phyloP scores from a whole-genome alignment of 2,329 filamentous ascomycete genomes.

The Dryadomyces sulphureus region DNA sequence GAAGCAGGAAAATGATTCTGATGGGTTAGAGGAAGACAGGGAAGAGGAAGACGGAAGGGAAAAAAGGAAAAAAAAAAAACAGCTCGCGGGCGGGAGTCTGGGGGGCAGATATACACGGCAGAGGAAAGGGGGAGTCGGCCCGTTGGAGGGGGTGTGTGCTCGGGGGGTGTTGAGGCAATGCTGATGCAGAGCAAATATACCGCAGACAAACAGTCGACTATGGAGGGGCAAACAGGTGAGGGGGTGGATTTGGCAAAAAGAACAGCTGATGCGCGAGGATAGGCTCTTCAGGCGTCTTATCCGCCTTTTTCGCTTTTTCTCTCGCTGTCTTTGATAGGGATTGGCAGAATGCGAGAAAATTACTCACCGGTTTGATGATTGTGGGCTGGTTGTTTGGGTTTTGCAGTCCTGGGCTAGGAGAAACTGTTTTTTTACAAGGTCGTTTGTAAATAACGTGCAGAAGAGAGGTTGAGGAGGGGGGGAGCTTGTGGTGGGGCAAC shows the following conservation, averaged over 20 bases:
- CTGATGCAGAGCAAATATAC: slow-evolving; percentile 6
- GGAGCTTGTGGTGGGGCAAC: neutral
- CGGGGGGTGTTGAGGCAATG: no score
- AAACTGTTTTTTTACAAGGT: neutral
- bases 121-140: neutral
- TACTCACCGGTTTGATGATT: neutral
- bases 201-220: slow-evolving; percentile 6
- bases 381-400: neutral
- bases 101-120: neutral
- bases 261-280: neutral
- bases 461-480: neutral
- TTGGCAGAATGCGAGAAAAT: neutral
- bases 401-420: neutral
- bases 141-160: no score
- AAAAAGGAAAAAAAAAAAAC: neutral
- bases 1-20: no score
- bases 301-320: neutral
- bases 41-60: neutral
- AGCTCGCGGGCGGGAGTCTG: neutral
- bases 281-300: neutral
- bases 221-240: slow-evolving; percentile 9
- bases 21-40: neutral
- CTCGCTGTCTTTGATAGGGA: neutral
- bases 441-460: neutral
- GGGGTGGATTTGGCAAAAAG: neutral